Evolutionary conservation across 441 rosid genomes (phyloP), one percentile per base, ranked within the genome.

Genomic region (Viola pubescens): DNA sequence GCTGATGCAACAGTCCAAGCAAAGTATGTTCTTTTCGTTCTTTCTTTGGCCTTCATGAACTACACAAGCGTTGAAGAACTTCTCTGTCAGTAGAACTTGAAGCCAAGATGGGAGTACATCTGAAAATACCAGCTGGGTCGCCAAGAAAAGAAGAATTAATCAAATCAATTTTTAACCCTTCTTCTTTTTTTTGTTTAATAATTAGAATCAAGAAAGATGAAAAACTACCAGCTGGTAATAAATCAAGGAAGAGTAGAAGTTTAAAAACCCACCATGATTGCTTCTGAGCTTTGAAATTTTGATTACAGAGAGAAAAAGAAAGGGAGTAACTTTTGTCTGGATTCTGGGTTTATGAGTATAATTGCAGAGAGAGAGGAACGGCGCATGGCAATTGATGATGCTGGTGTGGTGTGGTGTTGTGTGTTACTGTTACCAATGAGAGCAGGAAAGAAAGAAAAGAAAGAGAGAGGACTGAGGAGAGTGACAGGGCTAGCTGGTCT

Each of bases 1-100:
- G 58, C 89, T 82, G 73, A 70, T 64, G 69, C 90, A 82, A 68
- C 98, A 91, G 63, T 91, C 98, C 61, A 91, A 62, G 70, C 98
- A 91, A 52, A 62, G 75, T 11, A 85, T 82, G 62, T 91, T 91
- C 70, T 86, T 91, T 69, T 91, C 96, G 56, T 88, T 91, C 77
- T 88, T 88, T 70, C 70, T 86, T 3, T 64, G 78, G 0, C 75
- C 87, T 73, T 82, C 92, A 14, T 91, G 98, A 47, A 75, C 56
- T 54, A 79, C 46, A 58, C 96, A 88, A n/a, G 92, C 90, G 71
- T 83, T 82, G 84, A 86, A 91, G 82, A 91, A 91, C 68, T 88
- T 91, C 48, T 91, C 98, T 0, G 77, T 64, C 37, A 89, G 64
- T 54, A 91, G 75, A 48, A 81, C 82, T 64, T 80, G 81, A 66